Evolutionary conservation across 768 basidiomycete genomes (phyloP).

Genomic region (Pisolithus sp.): DNA sequence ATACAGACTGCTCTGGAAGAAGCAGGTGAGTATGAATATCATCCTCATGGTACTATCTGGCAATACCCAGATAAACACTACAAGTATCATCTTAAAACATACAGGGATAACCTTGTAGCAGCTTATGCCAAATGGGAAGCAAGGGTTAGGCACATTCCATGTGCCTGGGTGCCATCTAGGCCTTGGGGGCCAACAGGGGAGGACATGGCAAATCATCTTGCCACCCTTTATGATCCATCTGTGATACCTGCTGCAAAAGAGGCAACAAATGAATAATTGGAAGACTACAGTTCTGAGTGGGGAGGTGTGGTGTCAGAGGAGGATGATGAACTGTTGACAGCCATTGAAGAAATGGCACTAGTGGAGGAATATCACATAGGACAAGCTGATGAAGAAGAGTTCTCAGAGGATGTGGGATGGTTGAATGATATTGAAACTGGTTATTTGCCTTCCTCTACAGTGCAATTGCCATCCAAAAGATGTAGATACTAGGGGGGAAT

Average conservation of each 20-base stretch:
- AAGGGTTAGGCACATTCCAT: neutral
- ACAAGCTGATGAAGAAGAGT: neutral
- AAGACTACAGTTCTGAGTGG: neutral
- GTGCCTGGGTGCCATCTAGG: neutral
- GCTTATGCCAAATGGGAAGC: no score
- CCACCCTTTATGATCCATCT: neutral
- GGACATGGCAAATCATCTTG: neutral
- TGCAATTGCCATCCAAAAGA: neutral
- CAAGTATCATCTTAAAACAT: no score
- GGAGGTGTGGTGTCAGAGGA: neutral
- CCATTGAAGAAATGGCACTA: slow-evolving; percentile 1
- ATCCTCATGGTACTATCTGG: neutral
- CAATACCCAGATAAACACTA: no score
- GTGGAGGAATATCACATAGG: neutral
- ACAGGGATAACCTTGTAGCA: no score
- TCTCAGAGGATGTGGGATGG: neutral
- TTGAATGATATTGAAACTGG: neutral
- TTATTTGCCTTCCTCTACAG: neutral
- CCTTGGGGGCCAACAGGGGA: neutral
- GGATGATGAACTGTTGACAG: slow-evolving; percentile 1
- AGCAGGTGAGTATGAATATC: neutral
- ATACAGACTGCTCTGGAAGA: neutral
- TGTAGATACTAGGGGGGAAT: neutral
- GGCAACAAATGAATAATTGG: neutral
- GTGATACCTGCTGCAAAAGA: neutral